phyloP scores from a whole-genome alignment of 257 asterid genomes.

The Perilla frutescens region DNA sequence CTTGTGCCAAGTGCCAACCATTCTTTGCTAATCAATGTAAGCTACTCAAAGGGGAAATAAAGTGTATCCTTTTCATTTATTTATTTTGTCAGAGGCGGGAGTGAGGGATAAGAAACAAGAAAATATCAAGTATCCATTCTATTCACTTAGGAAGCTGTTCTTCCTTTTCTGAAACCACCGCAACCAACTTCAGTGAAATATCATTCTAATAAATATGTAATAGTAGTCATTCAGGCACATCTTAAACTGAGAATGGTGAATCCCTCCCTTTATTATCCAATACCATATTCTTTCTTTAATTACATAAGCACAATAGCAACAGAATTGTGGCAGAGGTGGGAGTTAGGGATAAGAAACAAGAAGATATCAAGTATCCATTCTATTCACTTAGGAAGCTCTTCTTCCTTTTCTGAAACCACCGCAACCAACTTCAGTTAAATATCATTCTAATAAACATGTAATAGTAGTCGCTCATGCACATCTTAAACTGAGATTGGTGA shows the following conservation, averaged over 20 bases:
- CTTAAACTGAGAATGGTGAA: neutral
- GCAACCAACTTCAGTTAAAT: neutral
- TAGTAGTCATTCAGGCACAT: neutral
- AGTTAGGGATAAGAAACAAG: neutral
- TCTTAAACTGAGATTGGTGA: neutral
- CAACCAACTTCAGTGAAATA: slow-evolving; percentile 5
- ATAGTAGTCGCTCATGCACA: neutral
- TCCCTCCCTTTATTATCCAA: neutral
- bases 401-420: neutral
- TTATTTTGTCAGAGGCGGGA: neutral
- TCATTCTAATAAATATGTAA: neutral
- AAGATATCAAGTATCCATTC: slow-evolving; percentile 8
- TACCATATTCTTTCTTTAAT: neutral
- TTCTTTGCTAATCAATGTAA: slow-evolving; percentile 1
- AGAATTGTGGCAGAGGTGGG: neutral
- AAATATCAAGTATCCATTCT: slow-evolving; percentile 10
- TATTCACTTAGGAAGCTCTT: slow-evolving; percentile 2
- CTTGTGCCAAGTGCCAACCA: slow-evolving; percentile 17
- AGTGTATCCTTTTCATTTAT: neutral
- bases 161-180: neutral
- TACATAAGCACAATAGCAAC: neutral
- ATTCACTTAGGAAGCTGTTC: slow-evolving; percentile 1
- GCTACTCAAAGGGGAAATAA: slow-evolving; percentile 16
- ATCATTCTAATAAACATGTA: neutral
- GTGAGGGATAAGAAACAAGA: neutral